Conservation (phyloP, 495 filamentous ascomycete genomes). For the Penicillium dipodomyicola region DNA sequence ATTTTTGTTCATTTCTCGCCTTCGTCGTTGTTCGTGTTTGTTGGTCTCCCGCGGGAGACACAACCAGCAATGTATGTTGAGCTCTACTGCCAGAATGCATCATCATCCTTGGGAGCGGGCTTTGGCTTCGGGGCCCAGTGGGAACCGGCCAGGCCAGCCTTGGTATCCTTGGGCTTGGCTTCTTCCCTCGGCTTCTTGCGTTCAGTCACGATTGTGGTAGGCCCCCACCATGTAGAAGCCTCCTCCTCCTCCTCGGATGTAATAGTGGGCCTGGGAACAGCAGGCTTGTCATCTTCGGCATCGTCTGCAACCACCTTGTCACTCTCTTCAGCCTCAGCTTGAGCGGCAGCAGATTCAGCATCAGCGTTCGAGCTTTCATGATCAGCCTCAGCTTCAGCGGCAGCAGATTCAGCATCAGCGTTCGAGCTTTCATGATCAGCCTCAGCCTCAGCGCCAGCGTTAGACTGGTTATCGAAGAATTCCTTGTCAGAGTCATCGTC, state of each 20-base stretch:
- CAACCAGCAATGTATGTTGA: background rate
- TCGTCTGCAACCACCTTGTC: background rate
- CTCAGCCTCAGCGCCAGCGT: slow-evolving; percentile 8
- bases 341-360: slow-evolving; percentile 8
- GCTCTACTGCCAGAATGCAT: background rate
- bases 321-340: background rate
- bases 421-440: background rate
- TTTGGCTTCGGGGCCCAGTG: background rate
- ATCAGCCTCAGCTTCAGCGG: slow-evolving; percentile 3
- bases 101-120: background rate
- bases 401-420: slow-evolving; percentile 4
- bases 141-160: background rate
- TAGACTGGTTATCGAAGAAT: slow-evolving; percentile 28
- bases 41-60: background rate
- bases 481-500: slow-evolving; percentile 60
- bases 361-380: background rate
- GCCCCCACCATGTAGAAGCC: background rate
- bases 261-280: background rate
- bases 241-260: background rate
- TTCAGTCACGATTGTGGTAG: background rate
- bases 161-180: background rate
- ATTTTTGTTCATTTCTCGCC: background rate
- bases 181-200: background rate
- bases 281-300: background rate
- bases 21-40: background rate